phyloP scores from a whole-genome alignment of 2,329 filamentous ascomycete genomes.

The Penicillium sclerotigenum region DNA sequence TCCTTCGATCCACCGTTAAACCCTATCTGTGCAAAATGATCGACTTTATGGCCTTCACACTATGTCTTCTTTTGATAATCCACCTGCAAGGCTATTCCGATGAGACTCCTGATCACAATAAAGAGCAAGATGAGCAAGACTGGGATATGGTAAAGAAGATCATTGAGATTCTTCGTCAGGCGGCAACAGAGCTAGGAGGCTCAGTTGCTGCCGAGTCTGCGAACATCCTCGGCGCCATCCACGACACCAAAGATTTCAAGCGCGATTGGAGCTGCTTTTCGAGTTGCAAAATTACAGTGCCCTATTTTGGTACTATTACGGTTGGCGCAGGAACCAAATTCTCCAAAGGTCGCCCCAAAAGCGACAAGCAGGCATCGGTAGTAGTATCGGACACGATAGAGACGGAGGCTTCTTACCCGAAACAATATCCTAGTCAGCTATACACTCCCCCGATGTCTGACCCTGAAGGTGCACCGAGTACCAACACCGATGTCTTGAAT shows the following conservation, averaged over 20 bases:
- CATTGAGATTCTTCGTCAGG: slow-evolving; percentile 32
- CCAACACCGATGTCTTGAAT: background rate
- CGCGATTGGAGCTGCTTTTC: slow-evolving; percentile 12
- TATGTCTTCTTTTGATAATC: slow-evolving; percentile 45
- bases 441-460: slow-evolving; percentile 29
- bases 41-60: slow-evolving; percentile 50
- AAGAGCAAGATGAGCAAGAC: slow-evolving; percentile 36
- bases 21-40: slow-evolving; percentile 46
- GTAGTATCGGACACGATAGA: slow-evolving; percentile 7
- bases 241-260: slow-evolving; percentile 15
- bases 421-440: slow-evolving; percentile 15
- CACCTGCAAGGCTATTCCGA: slow-evolving; percentile 42
- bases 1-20: slow-evolving; percentile 31
- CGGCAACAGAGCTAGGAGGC: slow-evolving; percentile 37
- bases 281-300: slow-evolving; percentile 43
- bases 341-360: slow-evolving; percentile 6
- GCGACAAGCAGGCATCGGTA: slow-evolving; percentile 13
- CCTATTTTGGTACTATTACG: slow-evolving; percentile 47
- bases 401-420: background rate
- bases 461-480: slow-evolving; percentile 7
- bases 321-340: slow-evolving; percentile 37
- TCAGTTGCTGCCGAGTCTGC: slow-evolving; percentile 45
- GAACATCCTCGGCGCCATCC: slow-evolving; percentile 41
- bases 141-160: slow-evolving; percentile 37
- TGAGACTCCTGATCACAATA: slow-evolving; percentile 17